Base-by-base conservation (phyloP, 164 flowering plant species). In the Umbellularia californica region DNA sequence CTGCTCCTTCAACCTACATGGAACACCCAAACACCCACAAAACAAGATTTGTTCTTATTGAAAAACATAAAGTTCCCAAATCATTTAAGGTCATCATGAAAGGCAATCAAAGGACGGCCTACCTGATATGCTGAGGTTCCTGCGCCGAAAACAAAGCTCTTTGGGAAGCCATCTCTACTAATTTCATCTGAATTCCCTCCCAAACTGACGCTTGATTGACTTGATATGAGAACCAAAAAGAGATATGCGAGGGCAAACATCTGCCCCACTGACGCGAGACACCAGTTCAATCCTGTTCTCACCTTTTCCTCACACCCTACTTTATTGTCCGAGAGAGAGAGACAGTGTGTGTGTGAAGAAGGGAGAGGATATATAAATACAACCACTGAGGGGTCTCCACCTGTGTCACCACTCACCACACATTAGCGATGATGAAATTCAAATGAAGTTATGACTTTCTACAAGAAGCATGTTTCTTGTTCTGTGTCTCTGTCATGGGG, bases 51-150 rank as follows among this genome's bases (percentile, higher is more conserved):
- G 7, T 0, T 41, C 10, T 41, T 55, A 15, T 19, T 55, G 60
- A 55, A 55, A 55, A 55, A 15, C 5, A 55, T 0, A 55, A 17
- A 19, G 60, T 41, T 9, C 47, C 47, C 47, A 41, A 6, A 7
- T 27, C 14, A 24, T 9, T 24, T 15, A 19, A 58, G 5, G 60
- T 15, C 22, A 22, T 17, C 22, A 22, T 5, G 19, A 72, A 30
- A n/a, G 41, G n/a, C 30, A 73, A 15, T 2, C 20, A 65, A 7
- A 15, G 17, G 35, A 7, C 13, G 25, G 23, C 27, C 5, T 6
- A 47, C 70, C 75, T 73, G 75, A 50, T n/a, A 73, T 25, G 75
- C 60, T 17, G 75, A 64, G 17, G 75, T 15, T 13, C 75, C 75
- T 25, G 75, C 75, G 5, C 75, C 75, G 35, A 73, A 73, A 50